Base-by-base conservation (phyloP, 306 rosid species). In the Dalbergia cochinchinensis region DNA sequence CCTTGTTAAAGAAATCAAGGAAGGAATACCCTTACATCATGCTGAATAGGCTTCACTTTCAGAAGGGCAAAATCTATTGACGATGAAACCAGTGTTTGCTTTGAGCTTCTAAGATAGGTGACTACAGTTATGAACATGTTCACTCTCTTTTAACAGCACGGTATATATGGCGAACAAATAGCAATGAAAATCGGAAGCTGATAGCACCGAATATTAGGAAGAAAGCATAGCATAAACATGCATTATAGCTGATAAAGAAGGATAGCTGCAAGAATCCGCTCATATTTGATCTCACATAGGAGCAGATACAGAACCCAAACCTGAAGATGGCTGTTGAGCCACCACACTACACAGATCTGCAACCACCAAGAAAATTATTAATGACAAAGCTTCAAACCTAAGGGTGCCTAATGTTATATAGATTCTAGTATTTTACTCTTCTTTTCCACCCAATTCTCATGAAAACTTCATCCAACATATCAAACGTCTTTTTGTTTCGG, bases 321-420 rank as follows among this genome's bases (percentile, higher is more conserved):
- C 88, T 93, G 73, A 91, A 90, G 55, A 91, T 69, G 66, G 97
- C 93, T 4, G 91, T 80, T 12, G 97, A 89, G 63, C 98, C 97
- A 61, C 98, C 97, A 62, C 82, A 82, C 69, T 88, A 74, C 69
- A 91, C 86, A 35, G 97, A 94, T 87, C 98, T 94, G 98, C 88
- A 88, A 11, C 26, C 74, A 65, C 65, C 62, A 73, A 62, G 76
- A 45, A 47, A 54, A 68, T 74, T 51, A 78, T 20, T 20, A 57
- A 47, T 26, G 47, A 65, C 8, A 18, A 41, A 73, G 65, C 54
- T 54, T 76, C 50, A 39, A 60, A 41, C 13, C 45, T 8, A 73
- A 33, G 15, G 53, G 57, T 57, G 35, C 69, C 48, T 15, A 15
- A 15, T 20, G 66, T 74, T 16, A 8, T 26, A 55, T 59, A 16